Conservation (phyloP, 352 stramenopile genomes). For the Phytophthora hibernalis region DNA sequence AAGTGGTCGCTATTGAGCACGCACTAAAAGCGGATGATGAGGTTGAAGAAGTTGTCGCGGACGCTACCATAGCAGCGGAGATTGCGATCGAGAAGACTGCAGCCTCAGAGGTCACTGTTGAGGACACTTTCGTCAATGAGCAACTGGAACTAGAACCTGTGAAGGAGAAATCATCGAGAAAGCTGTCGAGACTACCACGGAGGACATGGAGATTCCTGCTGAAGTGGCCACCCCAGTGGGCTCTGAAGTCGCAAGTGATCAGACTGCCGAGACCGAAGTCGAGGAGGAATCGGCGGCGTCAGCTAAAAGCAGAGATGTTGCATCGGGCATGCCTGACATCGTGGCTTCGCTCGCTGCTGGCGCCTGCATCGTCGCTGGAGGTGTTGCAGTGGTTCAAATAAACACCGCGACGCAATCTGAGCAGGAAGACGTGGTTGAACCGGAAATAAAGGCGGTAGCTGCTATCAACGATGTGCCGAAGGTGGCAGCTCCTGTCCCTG, state of each 20-base stretch:
- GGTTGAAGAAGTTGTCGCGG: not conserved
- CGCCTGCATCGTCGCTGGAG: not conserved
- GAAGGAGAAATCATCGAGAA: not conserved
- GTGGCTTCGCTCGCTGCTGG: conserved; percentile 27
- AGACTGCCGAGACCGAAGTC: too few species aligned
- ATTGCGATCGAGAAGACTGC: not conserved
- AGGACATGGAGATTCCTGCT: not conserved
- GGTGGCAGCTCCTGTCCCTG: not conserved
- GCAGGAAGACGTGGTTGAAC: not conserved
- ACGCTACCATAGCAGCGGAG: not conserved
- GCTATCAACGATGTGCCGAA: not conserved
- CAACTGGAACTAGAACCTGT: too few species aligned
- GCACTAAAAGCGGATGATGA: not conserved
- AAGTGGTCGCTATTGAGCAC: not conserved
- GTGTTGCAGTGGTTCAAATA: not conserved
- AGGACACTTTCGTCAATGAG: too few species aligned
- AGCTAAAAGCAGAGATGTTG: not conserved
- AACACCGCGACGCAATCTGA: not conserved
- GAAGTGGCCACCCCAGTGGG: not conserved
- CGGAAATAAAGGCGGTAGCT: not conserved
- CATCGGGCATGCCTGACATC: conserved; percentile 22
- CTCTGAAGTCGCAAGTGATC: too few species aligned
- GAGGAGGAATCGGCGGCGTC: too few species aligned
- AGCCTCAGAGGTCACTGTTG: too few species aligned
- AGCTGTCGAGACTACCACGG: not conserved